Evolutionary conservation across 768 basidiomycete genomes (phyloP).

Genomic region (Kwoniella dejecticola): DNA sequence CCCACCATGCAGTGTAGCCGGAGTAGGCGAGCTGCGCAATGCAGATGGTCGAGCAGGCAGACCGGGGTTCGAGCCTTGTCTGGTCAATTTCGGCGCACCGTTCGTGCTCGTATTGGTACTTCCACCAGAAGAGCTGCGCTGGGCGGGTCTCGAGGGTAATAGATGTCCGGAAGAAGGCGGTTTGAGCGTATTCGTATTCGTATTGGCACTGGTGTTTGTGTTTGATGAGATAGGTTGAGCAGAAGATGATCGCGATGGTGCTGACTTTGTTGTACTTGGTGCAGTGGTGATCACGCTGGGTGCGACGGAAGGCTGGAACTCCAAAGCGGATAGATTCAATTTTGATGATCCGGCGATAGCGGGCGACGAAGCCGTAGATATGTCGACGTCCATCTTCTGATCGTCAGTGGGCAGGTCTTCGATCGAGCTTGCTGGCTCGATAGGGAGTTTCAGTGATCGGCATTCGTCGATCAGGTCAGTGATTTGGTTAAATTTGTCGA

Average conservation of each 20-base stretch:
- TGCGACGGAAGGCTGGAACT: constrained; percentile 37
- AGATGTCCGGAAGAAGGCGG: constrained; percentile 11
- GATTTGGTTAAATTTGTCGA: constrained; percentile 38
- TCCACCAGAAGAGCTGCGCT: background rate
- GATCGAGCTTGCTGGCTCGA: constrained; percentile 19
- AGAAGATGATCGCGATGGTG: constrained; percentile 5
- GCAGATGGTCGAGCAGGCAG: constrained; percentile 19
- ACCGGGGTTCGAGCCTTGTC: background rate
- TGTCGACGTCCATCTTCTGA: constrained; percentile 43
- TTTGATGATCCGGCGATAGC: constrained; percentile 7
- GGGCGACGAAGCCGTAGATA: background rate
- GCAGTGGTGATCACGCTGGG: background rate
- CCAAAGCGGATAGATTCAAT: constrained; percentile 30
- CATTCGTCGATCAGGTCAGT: constrained; percentile 35
- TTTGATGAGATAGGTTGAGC: no score
- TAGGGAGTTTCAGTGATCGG: constrained; percentile 30
- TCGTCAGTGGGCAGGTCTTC: constrained; percentile 9
- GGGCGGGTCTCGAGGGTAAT: constrained; percentile 16
- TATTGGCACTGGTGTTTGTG: no score
- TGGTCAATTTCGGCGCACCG: background rate
- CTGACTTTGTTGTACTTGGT: background rate
- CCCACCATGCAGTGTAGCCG: background rate
- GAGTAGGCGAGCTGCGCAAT: constrained; percentile 27
- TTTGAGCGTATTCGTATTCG: constrained; percentile 10
- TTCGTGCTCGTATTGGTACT: background rate